These are phyloP conservation scores for Penicillium bovifimosum DNA, from an alignment of 495 filamentous ascomycete species.

Conservation along the genomic window DNA sequence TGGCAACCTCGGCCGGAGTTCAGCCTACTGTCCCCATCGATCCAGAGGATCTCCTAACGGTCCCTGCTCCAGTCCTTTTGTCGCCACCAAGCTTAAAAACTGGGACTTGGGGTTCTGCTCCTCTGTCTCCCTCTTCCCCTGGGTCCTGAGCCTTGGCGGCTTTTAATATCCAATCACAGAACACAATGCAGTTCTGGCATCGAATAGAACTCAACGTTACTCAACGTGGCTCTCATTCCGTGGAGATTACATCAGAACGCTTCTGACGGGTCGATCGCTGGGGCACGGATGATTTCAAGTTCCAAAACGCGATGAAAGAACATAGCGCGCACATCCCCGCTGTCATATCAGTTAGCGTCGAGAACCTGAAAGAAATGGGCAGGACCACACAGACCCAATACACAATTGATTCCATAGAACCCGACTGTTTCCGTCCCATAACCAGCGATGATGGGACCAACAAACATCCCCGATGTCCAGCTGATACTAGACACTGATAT, in stretches of 20 bases:
- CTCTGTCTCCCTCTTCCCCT: neutral
- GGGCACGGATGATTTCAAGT: slow-evolving; percentile 7
- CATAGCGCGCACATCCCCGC: slow-evolving; percentile 9
- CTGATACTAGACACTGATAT: slow-evolving; percentile 26
- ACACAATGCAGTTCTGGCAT: neutral
- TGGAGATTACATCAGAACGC: neutral
- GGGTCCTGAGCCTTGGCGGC: neutral
- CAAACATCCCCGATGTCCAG: slow-evolving; percentile 24
- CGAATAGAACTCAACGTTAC: neutral
- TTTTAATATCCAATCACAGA: neutral
- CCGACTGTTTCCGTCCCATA: slow-evolving; percentile 24
- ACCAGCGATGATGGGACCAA: slow-evolving; percentile 31
- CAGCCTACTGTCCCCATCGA: neutral
- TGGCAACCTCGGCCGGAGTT: neutral
- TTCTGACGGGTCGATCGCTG: neutral
- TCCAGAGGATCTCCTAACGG: neutral
- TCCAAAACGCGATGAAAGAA: slow-evolving; percentile 3
- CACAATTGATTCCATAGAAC: slow-evolving; percentile 25
- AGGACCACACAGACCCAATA: slow-evolving; percentile 15
- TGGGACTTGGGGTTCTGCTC: neutral
- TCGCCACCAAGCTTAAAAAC: neutral
- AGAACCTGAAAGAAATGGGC: neutral
- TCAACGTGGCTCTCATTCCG: neutral
- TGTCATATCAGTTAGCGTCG: neutral
- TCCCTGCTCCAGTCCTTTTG: neutral